Conservation (phyloP, 192 early-diverging fungal species). For the Linnemannia zychae region DNA sequence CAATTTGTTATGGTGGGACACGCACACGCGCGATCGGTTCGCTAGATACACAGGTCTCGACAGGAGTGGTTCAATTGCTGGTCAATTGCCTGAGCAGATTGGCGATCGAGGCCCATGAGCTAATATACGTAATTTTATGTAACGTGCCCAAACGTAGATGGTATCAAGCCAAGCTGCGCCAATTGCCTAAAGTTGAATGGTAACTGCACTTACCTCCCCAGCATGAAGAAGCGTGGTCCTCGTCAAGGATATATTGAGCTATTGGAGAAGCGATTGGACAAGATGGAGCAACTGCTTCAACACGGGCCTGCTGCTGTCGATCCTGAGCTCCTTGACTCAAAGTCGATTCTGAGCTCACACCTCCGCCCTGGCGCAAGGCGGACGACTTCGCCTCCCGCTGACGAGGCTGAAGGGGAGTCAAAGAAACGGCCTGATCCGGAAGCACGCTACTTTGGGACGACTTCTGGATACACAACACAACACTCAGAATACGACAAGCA, state of each 20-base stretch:
- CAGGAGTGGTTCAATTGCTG: not conserved
- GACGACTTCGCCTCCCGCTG: conserved; percentile 1
- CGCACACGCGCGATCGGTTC: not conserved
- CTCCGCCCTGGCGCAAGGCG: conserved; percentile 37
- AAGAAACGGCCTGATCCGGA: conserved; percentile 28
- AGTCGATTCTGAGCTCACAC: conserved; percentile 21
- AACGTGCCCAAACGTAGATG: conserved; percentile 62
- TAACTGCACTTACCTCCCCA: conserved; percentile 86
- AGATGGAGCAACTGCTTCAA: conserved; percentile 81
- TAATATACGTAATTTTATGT: not conserved
- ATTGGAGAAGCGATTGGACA: conserved; percentile 80
- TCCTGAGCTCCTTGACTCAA: conserved; percentile 47
- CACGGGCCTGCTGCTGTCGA: conserved; percentile 46
- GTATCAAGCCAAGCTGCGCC: conserved; percentile 81
- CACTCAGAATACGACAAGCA: conserved; percentile 41
- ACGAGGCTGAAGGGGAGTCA: conserved; percentile 3
- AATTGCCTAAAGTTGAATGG: conserved; percentile 79
- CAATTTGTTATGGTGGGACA: conserved; percentile 4
- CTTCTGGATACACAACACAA: conserved; percentile 31
- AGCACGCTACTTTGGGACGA: conserved; percentile 48
- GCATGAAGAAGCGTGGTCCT: conserved; percentile 91
- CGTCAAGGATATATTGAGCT: conserved; percentile 85
- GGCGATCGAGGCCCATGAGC: not conserved
- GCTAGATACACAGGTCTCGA: not conserved
- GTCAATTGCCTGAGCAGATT: not conserved